These are phyloP conservation scores for Podospora sp. DNA, from an alignment of 495 filamentous ascomycete genomes.

Conservation along the genomic window DNA sequence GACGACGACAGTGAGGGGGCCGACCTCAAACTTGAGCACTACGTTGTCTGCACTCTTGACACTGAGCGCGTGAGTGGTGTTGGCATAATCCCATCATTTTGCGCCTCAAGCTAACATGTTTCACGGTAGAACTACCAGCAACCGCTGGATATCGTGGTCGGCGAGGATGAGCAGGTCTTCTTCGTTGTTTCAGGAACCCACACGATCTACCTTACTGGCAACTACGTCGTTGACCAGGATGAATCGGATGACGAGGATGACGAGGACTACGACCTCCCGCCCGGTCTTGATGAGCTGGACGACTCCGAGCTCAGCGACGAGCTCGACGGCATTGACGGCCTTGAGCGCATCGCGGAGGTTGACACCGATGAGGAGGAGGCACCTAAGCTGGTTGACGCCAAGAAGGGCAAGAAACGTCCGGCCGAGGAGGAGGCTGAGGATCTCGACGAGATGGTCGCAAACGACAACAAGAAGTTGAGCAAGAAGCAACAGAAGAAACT, in stretches of 20 bases:
- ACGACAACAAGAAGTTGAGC: slow-evolving; percentile 67
- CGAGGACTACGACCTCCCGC: slow-evolving; percentile 79
- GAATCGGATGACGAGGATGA: slow-evolving; percentile 60
- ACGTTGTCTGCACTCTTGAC: slow-evolving; percentile 92
- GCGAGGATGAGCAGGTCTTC: slow-evolving; percentile 82
- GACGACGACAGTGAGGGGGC: slow-evolving; percentile 60
- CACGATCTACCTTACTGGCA: slow-evolving; percentile 88
- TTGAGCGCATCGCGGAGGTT: slow-evolving; percentile 82
- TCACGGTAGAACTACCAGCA: slow-evolving; percentile 83
- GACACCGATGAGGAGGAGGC: slow-evolving; percentile 80
- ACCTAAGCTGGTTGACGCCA: slow-evolving; percentile 70
- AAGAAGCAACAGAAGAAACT: slow-evolving; percentile 99
- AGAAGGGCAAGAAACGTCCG: slow-evolving; percentile 77
- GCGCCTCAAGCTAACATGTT: not conserved
- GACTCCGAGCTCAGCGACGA: slow-evolving; percentile 79
- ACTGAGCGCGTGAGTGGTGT: slow-evolving; percentile 56
- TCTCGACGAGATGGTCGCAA: slow-evolving; percentile 78
- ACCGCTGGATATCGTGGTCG: slow-evolving; percentile 86
- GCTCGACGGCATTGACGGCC: slow-evolving; percentile 77
- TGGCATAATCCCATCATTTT: not conserved
- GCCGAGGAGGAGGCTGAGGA: slow-evolving; percentile 70
- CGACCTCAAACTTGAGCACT: slow-evolving; percentile 76
- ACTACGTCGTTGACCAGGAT: slow-evolving; percentile 72
- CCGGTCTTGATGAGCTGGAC: slow-evolving; percentile 60
- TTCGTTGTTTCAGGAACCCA: slow-evolving; percentile 92